Percentiles rank a stretch among this genome's conserved stretches.
Evolutionary conservation across 441 rosid species (phyloP).

Genomic region (Capsella rubella): DNA sequence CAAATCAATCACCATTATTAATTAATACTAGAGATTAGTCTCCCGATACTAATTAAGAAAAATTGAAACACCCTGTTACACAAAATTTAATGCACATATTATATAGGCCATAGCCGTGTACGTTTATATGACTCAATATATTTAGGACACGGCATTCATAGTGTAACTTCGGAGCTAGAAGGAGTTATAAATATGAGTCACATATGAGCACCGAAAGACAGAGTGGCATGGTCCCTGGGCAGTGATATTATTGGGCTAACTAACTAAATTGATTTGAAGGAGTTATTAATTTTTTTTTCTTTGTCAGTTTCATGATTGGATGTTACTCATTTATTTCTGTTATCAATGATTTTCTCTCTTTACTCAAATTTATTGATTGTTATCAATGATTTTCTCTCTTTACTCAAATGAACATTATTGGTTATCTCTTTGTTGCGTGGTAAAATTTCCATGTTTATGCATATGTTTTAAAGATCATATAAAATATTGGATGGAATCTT

Average conservation of each 20-base stretch:
- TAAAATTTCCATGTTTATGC: too few relatives aligned
- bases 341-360: not conserved
- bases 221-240: not conserved
- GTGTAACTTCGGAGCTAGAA: not conserved
- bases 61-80: not conserved
- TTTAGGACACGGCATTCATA: not conserved
- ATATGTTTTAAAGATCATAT: not conserved
- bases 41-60: not conserved
- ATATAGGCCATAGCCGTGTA: not conserved
- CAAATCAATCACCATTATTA: slow-evolving; percentile 7
- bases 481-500: too few relatives aligned
- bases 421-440: too few relatives aligned
- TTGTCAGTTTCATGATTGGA: not conserved
- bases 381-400: not conserved
- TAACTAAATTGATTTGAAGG: not conserved
- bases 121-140: not conserved
- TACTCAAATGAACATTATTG: too few relatives aligned
- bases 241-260: not conserved
- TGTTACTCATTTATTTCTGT: not conserved
- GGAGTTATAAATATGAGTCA: not conserved
- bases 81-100: not conserved
- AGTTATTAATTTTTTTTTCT: not conserved
- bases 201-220: not conserved
- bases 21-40: not conserved
- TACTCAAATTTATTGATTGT: too few relatives aligned